Evolutionary conservation across 331 rosid genomes (phyloP), one percentile per base, ranked within the genome.

Genomic region (Prunus yedoensis): DNA sequence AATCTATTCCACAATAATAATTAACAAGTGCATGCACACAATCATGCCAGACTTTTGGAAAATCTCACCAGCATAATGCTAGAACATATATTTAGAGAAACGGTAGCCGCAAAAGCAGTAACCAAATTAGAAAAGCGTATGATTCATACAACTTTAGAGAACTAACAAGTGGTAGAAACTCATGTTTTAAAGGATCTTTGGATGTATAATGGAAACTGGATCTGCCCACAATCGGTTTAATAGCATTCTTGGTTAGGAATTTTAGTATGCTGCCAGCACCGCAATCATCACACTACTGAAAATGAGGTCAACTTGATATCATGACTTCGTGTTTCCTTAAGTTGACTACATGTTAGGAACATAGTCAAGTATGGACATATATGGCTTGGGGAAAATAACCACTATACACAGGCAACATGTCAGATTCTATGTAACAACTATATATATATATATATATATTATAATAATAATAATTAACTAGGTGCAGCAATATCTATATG

Each of bases 291-390:
- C 13, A 62, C 4, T 56, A 20, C n/a, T 70, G 7, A 28, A n/a
- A 70, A 14, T 53, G 64, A 70, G 43, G 21, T 70, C 63, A 70
- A 70, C 52, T 62, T 30, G 41, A 61, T 1, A 73, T 56, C 30
- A 6, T 60, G 32, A 51, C 28, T 43, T 41, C 10, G 2, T 6
- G 10, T 49, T 47, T 32, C 35, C 61, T 47, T 50, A 35, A 53
- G 47, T 30, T 38, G 12, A 38, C 35, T 13, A 10, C 51, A 53
- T 51, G 30, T 16, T 25, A 3, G 25, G 73, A 49, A 27, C 46
- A 69, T 50, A 17, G 18, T 45, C 17, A 1, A 50, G 61, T 69
- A 51, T 28, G 74, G 62, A 35, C 30, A 49, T 46, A 70, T 11
- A 32, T 51, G 13, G 28, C 18, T 17, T 28, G 21, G 43, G 12